Evolutionary conservation across 2,329 filamentous ascomycete species (phyloP), one percentile per base, ranked within the genome.

Genomic region (Magnaporthiopsis incrustans): DNA sequence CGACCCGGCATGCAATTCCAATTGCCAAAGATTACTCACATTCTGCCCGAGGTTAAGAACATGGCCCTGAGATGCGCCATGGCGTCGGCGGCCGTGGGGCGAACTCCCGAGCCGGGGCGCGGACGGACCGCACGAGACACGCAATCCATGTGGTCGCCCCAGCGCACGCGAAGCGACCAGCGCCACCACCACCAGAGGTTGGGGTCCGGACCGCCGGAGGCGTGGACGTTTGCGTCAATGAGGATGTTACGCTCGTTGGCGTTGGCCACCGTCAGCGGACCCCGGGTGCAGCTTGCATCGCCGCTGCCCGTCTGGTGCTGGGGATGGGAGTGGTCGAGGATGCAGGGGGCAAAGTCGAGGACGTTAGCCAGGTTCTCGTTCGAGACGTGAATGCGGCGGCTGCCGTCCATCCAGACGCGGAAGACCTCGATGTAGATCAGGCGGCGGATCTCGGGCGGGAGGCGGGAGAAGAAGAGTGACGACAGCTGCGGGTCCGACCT

Each of bases 401-500:
- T 25, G 8, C 60, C 60, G 53, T 63, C 63, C n/a, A 58, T 44
- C 18, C 53, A 62, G n/a, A 61, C 22, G 25, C 59, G 27, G 61
- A 64, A 67, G 26, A 68, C 65, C 11, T 66, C 61, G 25, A 60
- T 60, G 57, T 68, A 68, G 64, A 67, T 63, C 61, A 68, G 63
- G 3, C 65, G 60, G 22, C 67, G 67, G 27, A 68, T 25, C 62
- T 68, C 67, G 11, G 60, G 61, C 1, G 67, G 67, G 4, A 68
- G 66, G 25, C 50, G 18, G 30, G 59, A 44, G 66, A 72, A 70
- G 61, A 70, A 66, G 26, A 60, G 30, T n/a, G 70, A 67, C 59
- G 71, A 66, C 27, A 58, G 32, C 18, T 66, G 65, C 67, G 59
- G 56, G 53, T 63, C 35, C 3, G 64, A 57, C 7, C 32, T 63